Percentiles rank a stretch among this genome's conserved stretches.
These are phyloP conservation scores for Salmacisia buchloeana DNA, from an alignment of 1,284 basidiomycete genomes.

Conservation along the genomic window DNA sequence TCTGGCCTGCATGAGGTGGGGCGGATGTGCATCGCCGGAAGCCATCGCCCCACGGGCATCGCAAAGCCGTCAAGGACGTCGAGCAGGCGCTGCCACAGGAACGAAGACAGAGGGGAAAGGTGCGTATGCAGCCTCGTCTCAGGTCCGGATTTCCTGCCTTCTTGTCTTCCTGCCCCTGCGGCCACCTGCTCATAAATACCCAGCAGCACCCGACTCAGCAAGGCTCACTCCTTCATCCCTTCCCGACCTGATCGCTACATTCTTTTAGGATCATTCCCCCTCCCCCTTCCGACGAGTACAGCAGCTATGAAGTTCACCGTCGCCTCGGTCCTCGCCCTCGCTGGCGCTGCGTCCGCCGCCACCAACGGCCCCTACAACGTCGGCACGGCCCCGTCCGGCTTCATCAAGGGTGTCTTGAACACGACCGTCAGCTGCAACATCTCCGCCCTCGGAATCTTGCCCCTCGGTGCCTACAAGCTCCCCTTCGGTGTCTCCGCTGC, in stretches of 20 bases:
- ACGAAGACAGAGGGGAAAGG: no score
- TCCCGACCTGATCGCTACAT: neutral
- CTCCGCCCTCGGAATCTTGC: neutral
- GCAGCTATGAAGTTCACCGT: neutral
- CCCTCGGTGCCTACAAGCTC: neutral
- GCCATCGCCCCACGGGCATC: no score
- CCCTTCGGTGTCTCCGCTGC: constrained; percentile 2
- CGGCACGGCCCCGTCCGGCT: neutral
- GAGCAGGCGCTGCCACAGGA: no score
- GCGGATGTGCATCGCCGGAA: no score
- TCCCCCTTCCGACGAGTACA: neutral
- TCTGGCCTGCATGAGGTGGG: no score
- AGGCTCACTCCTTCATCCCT: neutral
- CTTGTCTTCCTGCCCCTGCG: no score
- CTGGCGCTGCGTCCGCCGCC: neutral
- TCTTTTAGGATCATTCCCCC: neutral
- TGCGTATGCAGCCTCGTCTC: no score
- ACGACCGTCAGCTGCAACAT: constrained; percentile 1
- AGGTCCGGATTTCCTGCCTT: no score
- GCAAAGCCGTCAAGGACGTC: no score
- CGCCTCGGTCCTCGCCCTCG: constrained; percentile 3
- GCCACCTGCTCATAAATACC: no score
- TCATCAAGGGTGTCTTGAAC: constrained; percentile 5
- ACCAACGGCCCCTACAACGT: constrained; percentile 4
- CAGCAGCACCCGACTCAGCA: no score